These are phyloP conservation scores for Sporobolomyces phaffii DNA, from an alignment of 768 basidiomycete genomes.

Conservation along the genomic window DNA sequence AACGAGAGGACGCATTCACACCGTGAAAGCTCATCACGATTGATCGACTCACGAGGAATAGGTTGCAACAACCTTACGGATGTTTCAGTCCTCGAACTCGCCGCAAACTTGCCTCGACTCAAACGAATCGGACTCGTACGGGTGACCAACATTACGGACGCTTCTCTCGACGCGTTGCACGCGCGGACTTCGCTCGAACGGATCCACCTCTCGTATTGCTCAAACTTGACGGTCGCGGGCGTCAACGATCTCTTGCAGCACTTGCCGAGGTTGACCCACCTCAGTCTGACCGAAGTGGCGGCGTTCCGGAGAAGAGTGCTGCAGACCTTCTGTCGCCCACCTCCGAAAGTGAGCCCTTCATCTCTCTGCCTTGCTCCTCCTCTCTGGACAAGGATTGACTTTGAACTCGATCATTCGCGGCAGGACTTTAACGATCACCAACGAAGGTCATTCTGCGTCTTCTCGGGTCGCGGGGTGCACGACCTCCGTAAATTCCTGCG, in stretches of 20 bases:
- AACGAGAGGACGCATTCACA: no score
- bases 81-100: conserved; percentile 85
- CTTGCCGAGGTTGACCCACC: conserved; percentile 83
- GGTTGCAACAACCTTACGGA: conserved; percentile 84
- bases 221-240: conserved; percentile 85
- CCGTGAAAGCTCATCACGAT: no score
- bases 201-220: conserved; percentile 94
- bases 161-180: conserved; percentile 80
- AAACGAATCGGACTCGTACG: conserved; percentile 91
- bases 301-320: conserved; percentile 78
- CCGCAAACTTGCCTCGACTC: conserved; percentile 71
- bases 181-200: conserved; percentile 83
- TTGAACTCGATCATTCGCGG: background rate
- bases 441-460: conserved; percentile 87
- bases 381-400: background rate
- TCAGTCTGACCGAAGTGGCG: conserved; percentile 94
- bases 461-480: conserved; percentile 81
- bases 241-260: conserved; percentile 82
- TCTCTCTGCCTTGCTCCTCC: conserved; percentile 39
- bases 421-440: conserved; percentile 90
- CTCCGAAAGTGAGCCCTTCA: conserved; percentile 77
- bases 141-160: conserved; percentile 80
- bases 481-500: conserved; percentile 69
- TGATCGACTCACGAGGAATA: no score
- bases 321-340: conserved; percentile 80